Evolutionary conservation across 768 basidiomycete genomes (phyloP).

Genomic region (Russula brevipes): DNA sequence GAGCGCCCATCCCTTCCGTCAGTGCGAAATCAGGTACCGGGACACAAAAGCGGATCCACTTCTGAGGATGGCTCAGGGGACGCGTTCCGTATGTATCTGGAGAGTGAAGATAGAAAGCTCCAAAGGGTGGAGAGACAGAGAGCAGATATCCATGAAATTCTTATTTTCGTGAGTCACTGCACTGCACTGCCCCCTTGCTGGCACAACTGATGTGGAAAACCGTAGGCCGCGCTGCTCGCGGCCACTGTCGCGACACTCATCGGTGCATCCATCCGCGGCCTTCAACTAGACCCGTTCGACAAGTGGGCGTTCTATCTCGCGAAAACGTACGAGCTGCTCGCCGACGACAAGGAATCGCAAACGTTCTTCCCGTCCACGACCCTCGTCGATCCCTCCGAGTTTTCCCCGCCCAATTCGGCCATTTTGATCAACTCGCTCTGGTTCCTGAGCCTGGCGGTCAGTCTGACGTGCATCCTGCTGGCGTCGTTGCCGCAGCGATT

Average conservation of each 20-base stretch:
- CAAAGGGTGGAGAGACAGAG: neutral
- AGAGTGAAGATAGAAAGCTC: neutral
- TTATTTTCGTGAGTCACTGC: slow-evolving; percentile 2
- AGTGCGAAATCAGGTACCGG: neutral
- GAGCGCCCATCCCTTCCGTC: neutral
- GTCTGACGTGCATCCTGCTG: slow-evolving; percentile 10
- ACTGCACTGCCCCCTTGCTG: no score
- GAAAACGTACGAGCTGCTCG: slow-evolving; percentile 3
- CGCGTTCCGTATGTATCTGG: neutral
- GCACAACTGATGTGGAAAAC: neutral
- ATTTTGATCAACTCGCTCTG: slow-evolving; percentile 13
- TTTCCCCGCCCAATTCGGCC: neutral
- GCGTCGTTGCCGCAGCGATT: slow-evolving; percentile 5
- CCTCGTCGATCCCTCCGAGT: slow-evolving; percentile 2
- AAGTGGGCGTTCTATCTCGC: slow-evolving; percentile 12
- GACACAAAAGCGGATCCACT: neutral
- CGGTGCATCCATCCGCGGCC: slow-evolving; percentile 8
- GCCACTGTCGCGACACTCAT: slow-evolving; percentile 12
- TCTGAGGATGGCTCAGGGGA: neutral
- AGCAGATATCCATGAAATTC: slow-evolving; percentile 6
- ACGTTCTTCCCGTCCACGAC: neutral
- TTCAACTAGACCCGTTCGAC: slow-evolving; percentile 13
- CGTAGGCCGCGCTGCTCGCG: slow-evolving; percentile 12
- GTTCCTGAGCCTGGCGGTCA: slow-evolving; percentile 17
- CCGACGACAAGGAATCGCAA: neutral